Evolutionary conservation across 331 rosid species (phyloP).

Genomic region (Phaseolus coccineus): DNA sequence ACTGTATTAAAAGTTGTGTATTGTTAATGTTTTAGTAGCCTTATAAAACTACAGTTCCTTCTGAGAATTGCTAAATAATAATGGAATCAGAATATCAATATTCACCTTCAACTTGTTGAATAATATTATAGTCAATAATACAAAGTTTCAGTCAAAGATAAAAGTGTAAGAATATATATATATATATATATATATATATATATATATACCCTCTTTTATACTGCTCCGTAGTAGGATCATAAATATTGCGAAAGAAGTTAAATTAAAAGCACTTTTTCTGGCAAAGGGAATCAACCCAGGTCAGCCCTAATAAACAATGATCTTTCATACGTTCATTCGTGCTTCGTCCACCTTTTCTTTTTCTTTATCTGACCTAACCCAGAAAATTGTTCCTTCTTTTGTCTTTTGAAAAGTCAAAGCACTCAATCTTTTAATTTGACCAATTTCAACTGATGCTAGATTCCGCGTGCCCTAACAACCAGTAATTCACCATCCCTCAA

Average conservation of each 20-base stretch:
- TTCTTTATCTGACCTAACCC: not conserved
- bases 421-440: not conserved
- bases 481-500: slow-evolving; percentile 1
- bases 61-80: not conserved
- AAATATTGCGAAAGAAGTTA: not conserved
- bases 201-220: slow-evolving; percentile 6
- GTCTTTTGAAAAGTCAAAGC: slow-evolving; percentile 45
- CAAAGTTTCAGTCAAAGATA: slow-evolving; percentile 32
- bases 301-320: slow-evolving; percentile 27
- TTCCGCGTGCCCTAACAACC: slow-evolving; percentile 29
- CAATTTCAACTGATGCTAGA: slow-evolving; percentile 12
- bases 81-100: not conserved
- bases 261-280: slow-evolving; percentile 35
- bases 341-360: not conserved
- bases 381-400: slow-evolving; percentile 38
- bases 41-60: not conserved
- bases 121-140: slow-evolving; percentile 17
- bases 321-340: not conserved
- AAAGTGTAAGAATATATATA: slow-evolving; percentile 25
- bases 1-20: not conserved
- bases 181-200: no score
- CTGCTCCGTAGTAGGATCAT: slow-evolving; percentile 28
- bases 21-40: not conserved
- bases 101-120: slow-evolving; percentile 7
- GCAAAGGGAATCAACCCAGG: slow-evolving; percentile 35